Percentiles rank a stretch among this genome's conserved stretches.
phyloP scores from a whole-genome alignment of 202 grass and related monocot species.

The Setaria italica region DNA sequence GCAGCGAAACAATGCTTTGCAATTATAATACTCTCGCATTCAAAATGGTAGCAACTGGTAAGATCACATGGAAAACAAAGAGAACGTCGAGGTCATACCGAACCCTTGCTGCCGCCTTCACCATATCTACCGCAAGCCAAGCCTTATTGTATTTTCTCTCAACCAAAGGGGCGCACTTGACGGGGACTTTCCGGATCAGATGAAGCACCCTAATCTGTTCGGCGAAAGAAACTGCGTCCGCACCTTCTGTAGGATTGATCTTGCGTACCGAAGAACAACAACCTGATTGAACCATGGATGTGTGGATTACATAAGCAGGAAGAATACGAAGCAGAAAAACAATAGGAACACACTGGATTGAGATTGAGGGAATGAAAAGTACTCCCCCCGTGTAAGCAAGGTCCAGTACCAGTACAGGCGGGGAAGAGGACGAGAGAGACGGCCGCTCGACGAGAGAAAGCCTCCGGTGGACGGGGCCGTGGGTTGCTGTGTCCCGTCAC shows the following conservation, averaged over 20 bases:
- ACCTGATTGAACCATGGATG: background rate
- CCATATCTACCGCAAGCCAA: conserved; percentile 10
- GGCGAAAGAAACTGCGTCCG: no score
- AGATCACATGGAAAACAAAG: background rate
- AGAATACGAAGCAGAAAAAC: background rate
- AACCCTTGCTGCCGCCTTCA: background rate
- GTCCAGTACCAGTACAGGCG: background rate
- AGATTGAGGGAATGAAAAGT: background rate
- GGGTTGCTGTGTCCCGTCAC: no score
- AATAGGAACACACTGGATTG: background rate
- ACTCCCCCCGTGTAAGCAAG: background rate
- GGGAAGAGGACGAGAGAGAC: background rate
- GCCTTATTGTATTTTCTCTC: background rate
- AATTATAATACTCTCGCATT: background rate
- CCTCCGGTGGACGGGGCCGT: background rate
- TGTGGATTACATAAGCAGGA: background rate
- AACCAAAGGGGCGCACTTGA: background rate
- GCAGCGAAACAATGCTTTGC: background rate
- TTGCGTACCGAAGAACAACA: background rate
- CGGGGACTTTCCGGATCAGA: background rate
- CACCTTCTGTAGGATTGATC: background rate
- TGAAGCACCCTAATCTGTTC: background rate
- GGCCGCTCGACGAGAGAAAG: background rate
- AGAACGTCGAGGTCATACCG: background rate
- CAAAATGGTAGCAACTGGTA: background rate